Base-by-base conservation (phyloP, 1,139 yeast genomes). In the Yamadazyma diospyri region DNA sequence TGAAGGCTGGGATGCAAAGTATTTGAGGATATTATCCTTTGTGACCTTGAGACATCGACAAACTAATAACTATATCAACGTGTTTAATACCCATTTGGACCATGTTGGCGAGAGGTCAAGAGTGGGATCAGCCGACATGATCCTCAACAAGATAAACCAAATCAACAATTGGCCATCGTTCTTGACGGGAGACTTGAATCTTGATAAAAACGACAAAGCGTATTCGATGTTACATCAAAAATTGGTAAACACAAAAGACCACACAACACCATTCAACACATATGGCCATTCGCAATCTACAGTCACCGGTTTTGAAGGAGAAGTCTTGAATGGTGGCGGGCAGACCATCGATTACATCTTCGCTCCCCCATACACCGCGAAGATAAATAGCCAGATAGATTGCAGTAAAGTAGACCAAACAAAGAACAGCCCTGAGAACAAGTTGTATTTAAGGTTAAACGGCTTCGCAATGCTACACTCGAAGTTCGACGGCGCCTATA, bases 41-140 rank as follows among this genome's bases (percentile, higher is more conserved):
- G 71, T 59, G 3, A 64, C 69, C n/a, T 55, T 68, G 33, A 57
- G 52, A 45, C 61, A 58, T 36, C 48, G 40, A 25, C 36, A 37
- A 1, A 51, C 62, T 1, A 50, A 47, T 4, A 56, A 58, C 29
- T 47, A 50, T 32, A 36, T 61, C 35, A 74, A 74, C 41, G 63
- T 74, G n/a, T 72, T 71, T 53, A 73, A 73, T 45, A 76, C 82
- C 8, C 83, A 77, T 50, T 64, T 76, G 45, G 83, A 77, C 47
- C 79, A 76, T 42, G 49, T 55, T 24, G 83, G 83, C 1, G 58
- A 42, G 6, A 40, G 40, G 3, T 76, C 82, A 1, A 52, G 81
- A 26, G 46, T 54, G 18, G 64, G 71, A 40, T 64, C 76, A 25
- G 74, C 78, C 8, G 55, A 61, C 40, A 51, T 76, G 34, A 71